Evolutionary conservation across 179 eudicot species (phyloP).

Genomic region (Spergularia azorica): DNA sequence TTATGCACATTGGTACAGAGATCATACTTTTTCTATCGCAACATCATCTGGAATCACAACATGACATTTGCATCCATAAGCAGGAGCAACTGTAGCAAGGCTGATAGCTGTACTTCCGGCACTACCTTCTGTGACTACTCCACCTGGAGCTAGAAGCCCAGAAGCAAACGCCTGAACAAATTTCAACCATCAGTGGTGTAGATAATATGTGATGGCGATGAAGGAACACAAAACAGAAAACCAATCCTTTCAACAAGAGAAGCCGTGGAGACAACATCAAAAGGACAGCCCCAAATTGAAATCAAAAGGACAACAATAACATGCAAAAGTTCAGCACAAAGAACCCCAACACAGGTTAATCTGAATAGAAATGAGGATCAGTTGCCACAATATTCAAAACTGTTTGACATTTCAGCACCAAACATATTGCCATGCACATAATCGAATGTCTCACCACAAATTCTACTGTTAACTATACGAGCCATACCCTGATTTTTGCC

Average conservation of each 20-base stretch:
- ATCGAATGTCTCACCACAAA: background rate
- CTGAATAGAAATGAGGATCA: background rate
- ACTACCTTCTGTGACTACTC: slow-evolving; percentile 96
- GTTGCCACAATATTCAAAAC: background rate
- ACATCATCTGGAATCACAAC: slow-evolving; percentile 98
- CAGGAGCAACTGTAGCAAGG: slow-evolving; percentile 95
- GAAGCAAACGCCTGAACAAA: slow-evolving; percentile 69
- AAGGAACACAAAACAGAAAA: background rate
- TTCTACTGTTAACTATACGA: background rate
- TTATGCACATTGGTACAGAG: background rate
- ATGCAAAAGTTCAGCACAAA: background rate
- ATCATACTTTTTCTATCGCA: slow-evolving; percentile 81
- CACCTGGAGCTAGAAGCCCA: slow-evolving; percentile 75
- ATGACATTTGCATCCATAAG: slow-evolving; percentile 94
- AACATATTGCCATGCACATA: no score
- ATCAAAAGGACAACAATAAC: background rate
- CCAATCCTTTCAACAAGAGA: background rate
- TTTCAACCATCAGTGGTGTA: slow-evolving; percentile 15
- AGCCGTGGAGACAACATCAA: background rate
- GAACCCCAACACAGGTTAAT: background rate
- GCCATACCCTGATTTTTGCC: background rate
- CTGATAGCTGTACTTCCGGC: slow-evolving; percentile 99
- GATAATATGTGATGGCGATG: slow-evolving; percentile 7
- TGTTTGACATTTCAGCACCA: background rate
- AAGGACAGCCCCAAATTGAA: background rate